phyloP scores from a whole-genome alignment of 2,329 filamentous ascomycete species.

The Orbilia brochopaga region DNA sequence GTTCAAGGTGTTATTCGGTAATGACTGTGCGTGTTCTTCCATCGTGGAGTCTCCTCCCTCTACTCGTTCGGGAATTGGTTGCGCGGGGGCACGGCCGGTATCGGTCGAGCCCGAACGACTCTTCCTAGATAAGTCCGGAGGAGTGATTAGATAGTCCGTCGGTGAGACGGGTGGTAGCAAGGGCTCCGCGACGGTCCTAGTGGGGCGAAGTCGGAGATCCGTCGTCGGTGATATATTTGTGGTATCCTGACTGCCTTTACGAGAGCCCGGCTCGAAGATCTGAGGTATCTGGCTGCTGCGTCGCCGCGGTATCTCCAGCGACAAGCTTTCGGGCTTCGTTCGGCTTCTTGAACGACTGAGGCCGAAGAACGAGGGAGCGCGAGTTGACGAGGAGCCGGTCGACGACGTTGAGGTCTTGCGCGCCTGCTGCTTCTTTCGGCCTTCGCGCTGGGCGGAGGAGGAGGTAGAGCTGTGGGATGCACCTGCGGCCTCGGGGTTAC shows the following conservation, averaged over 20 bases:
- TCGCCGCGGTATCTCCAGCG: constrained; percentile 32
- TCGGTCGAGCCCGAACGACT: constrained; percentile 9
- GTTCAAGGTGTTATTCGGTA: constrained; percentile 17
- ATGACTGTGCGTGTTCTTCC: constrained; percentile 29
- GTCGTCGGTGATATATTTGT: constrained; percentile 28
- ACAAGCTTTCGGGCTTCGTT: constrained; percentile 28
- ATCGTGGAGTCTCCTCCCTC: constrained; percentile 30
- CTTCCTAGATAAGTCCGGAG: constrained; percentile 5
- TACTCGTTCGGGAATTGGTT: constrained; percentile 7
- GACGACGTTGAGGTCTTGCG: constrained; percentile 43
- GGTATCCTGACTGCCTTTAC: constrained; percentile 42
- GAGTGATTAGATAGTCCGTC: constrained; percentile 2
- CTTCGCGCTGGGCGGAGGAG: constrained; percentile 11
- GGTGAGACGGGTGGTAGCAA: constrained; percentile 35
- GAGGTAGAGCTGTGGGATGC: constrained; percentile 15
- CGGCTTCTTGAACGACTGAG: constrained; percentile 30
- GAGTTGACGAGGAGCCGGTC: constrained; percentile 31
- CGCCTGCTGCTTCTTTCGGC: constrained; percentile 24
- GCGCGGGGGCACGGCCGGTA: constrained; percentile 16
- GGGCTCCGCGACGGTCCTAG: constrained; percentile 31
- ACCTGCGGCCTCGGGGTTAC: constrained; percentile 7
- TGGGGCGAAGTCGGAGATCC: constrained; percentile 27
- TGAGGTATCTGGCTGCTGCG: constrained; percentile 26
- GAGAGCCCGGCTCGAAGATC: constrained; percentile 32
- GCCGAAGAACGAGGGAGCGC: constrained; percentile 32